These are phyloP conservation scores for Echeveria elegans DNA, from an alignment of 164 flowering plant genomes.

Conservation along the genomic window DNA sequence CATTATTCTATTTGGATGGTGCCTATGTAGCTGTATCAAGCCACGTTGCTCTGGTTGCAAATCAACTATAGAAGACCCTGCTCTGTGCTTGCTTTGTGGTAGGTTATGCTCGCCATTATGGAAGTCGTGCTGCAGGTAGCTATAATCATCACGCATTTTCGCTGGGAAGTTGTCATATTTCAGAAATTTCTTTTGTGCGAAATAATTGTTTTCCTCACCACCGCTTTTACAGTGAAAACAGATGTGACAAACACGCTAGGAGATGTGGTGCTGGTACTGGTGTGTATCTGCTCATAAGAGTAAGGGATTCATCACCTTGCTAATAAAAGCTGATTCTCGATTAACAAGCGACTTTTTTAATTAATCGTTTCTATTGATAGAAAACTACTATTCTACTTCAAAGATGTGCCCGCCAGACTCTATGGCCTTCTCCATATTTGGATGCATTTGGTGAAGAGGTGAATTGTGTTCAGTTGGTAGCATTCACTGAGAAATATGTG, in stretches of 20 bases:
- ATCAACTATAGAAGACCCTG: conserved; percentile 45
- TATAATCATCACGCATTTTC: not conserved
- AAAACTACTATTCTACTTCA: conserved; percentile 79
- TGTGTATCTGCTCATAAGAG: conserved; percentile 70
- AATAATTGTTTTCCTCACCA: conserved; percentile 1
- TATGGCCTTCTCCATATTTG: conserved; percentile 91
- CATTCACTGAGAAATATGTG: not conserved
- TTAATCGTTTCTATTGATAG: conserved; percentile 24
- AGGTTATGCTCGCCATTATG: conserved; percentile 66
- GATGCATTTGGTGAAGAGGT: conserved; percentile 99
- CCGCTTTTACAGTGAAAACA: conserved; percentile 41
- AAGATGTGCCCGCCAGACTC: conserved; percentile 70
- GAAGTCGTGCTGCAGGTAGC: conserved; percentile 90
- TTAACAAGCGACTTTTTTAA: not conserved
- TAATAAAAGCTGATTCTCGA: not conserved
- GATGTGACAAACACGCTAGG: conserved; percentile 63
- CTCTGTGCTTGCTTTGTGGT: conserved; percentile 87
- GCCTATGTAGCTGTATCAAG: conserved; percentile 66
- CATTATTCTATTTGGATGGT: not conserved
- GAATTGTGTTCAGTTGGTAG: not conserved
- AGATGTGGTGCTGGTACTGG: conserved; percentile 91
- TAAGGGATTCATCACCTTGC: conserved; percentile 21
- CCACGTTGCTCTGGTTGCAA: conserved; percentile 57
- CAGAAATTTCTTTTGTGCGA: not conserved
- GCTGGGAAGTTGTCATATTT: not conserved